phyloP scores from a whole-genome alignment of 768 basidiomycete genomes.

The Serendipita indica region DNA sequence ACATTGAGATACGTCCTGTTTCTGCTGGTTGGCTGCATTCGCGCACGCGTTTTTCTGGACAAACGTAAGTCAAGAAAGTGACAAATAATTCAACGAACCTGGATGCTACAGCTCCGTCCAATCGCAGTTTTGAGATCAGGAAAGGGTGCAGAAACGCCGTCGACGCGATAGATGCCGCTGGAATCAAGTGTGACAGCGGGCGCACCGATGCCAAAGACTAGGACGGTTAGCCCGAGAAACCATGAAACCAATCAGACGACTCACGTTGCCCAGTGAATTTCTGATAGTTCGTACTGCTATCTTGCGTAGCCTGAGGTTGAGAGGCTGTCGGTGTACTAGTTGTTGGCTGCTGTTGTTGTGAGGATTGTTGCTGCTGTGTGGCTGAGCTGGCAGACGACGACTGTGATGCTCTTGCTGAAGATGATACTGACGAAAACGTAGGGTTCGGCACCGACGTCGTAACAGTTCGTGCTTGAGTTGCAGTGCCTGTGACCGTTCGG shows the following conservation, averaged over 20 bases:
- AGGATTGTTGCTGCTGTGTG: neutral
- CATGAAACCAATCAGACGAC: neutral
- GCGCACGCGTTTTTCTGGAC: neutral
- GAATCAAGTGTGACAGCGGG: neutral
- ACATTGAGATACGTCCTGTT: neutral
- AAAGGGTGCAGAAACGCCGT: no score
- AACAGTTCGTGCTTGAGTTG: no score
- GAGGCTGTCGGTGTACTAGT: neutral
- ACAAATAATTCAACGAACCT: neutral
- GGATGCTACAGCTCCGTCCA: constrained; percentile 1
- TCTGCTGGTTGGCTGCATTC: constrained; percentile 3
- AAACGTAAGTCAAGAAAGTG: neutral
- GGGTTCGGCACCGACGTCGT: no score
- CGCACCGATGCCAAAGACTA: constrained; percentile 2
- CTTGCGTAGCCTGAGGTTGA: neutral
- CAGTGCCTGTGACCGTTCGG: no score
- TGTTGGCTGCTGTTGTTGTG: constrained; percentile 1
- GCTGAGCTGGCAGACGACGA: no score
- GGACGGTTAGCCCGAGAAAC: neutral
- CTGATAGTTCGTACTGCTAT: neutral
- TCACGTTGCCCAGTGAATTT: neutral
- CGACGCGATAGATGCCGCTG: constrained; percentile 1
- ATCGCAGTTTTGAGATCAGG: neutral
- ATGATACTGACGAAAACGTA: no score
- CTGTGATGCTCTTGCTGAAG: no score